These are phyloP conservation scores for Cladophialophora yegresii DNA, from an alignment of 2,329 filamentous ascomycete genomes.

Conservation along the genomic window DNA sequence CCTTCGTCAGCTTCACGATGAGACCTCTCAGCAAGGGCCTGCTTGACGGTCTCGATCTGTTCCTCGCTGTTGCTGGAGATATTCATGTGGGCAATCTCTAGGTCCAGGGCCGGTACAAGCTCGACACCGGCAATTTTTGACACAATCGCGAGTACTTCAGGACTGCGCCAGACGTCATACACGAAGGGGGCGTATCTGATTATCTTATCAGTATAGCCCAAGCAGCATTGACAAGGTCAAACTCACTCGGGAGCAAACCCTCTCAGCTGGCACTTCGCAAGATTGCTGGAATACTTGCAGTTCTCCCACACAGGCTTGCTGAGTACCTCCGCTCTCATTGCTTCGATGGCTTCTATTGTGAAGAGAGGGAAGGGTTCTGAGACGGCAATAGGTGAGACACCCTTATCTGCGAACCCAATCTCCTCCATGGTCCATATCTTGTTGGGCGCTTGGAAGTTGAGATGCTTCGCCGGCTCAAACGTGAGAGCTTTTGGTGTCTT, in stretches of 20 bases:
- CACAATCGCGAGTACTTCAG: slow-evolving; percentile 56
- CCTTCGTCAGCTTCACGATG: slow-evolving; percentile 34
- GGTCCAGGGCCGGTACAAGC: slow-evolving; percentile 58
- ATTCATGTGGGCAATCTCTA: slow-evolving; percentile 62
- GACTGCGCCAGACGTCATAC: slow-evolving; percentile 60
- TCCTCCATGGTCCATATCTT: slow-evolving; percentile 63
- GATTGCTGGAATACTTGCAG: slow-evolving; percentile 59
- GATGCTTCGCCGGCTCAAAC: slow-evolving; percentile 58
- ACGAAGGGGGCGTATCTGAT: slow-evolving; percentile 62
- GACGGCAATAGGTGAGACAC: slow-evolving; percentile 63
- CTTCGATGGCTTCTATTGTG: slow-evolving; percentile 59
- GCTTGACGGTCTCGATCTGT: slow-evolving; percentile 31
- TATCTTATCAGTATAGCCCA: slow-evolving; percentile 19
- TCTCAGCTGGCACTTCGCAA: slow-evolving; percentile 54
- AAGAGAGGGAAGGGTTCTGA: slow-evolving; percentile 66
- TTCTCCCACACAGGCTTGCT: slow-evolving; percentile 57
- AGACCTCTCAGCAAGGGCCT: slow-evolving; percentile 30
- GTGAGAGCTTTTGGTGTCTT: slow-evolving; percentile 33
- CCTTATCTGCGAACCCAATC: slow-evolving; percentile 56
- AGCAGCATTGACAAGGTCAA: slow-evolving; percentile 33
- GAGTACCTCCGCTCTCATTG: slow-evolving; percentile 63
- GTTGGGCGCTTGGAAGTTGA: slow-evolving; percentile 54
- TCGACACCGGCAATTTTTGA: slow-evolving; percentile 62
- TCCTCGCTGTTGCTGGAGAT: slow-evolving; percentile 46
- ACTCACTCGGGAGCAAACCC: slow-evolving; percentile 59